Percentiles rank a stretch among this genome's conserved stretches.
Conservation (phyloP, 257 asterid genomes). For the Plantago ovata region DNA sequence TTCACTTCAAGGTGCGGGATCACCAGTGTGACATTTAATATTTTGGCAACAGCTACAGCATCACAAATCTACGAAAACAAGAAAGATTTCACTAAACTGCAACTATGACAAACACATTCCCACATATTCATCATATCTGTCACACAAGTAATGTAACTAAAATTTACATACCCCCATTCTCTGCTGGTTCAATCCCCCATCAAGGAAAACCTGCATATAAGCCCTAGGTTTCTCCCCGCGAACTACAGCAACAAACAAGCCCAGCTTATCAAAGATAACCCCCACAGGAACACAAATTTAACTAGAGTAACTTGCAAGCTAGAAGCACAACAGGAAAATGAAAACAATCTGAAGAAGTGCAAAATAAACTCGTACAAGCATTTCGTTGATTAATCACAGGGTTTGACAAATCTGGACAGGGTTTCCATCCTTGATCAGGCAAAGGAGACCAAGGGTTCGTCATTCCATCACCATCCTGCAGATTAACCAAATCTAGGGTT, state of each 20-base stretch:
- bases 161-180: slow-evolving; percentile 76
- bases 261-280: slow-evolving; percentile 8
- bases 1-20: slow-evolving; percentile 91
- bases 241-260: slow-evolving; percentile 33
- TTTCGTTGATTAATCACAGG: not conserved
- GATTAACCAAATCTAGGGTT: slow-evolving; percentile 33
- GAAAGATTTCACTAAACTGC: slow-evolving; percentile 6
- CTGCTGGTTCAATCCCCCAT: slow-evolving; percentile 97
- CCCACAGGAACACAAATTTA: not conserved
- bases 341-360: not conserved
- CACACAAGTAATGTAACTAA: not conserved
- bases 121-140: not conserved
- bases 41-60: slow-evolving; percentile 97
- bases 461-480: slow-evolving; percentile 28
- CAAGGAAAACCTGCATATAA: slow-evolving; percentile 87
- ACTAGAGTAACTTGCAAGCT: not conserved
- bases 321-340: not conserved
- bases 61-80: slow-evolving; percentile 66
- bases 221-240: slow-evolving; percentile 68
- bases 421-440: slow-evolving; percentile 61
- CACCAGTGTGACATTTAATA: slow-evolving; percentile 85
- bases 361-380: not conserved
- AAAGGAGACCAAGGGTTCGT: slow-evolving; percentile 73
- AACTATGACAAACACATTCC: not conserved
- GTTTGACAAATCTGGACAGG: slow-evolving; percentile 20